These are phyloP conservation scores for Lanmaoa rubissima DNA, from an alignment of 768 basidiomycete genomes.

Conservation along the genomic window DNA sequence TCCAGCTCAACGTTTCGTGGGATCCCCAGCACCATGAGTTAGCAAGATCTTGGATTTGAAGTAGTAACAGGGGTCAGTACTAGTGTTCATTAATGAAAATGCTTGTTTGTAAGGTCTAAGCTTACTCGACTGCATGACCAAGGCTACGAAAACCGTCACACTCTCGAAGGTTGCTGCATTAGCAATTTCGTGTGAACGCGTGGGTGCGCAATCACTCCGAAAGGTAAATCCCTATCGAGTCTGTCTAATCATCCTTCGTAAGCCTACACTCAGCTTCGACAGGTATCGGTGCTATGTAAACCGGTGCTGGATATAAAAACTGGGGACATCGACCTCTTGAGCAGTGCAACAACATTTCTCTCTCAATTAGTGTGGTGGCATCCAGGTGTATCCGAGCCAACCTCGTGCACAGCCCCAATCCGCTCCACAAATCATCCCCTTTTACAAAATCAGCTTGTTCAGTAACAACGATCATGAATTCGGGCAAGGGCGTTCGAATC, in stretches of 20 bases:
- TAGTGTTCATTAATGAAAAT: neutral
- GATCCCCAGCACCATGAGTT: neutral
- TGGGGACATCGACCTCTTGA: neutral
- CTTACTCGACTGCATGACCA: too few relatives aligned
- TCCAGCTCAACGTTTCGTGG: neutral
- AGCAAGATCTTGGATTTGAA: neutral
- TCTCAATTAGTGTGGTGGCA: neutral
- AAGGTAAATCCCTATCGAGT: slow-evolving; percentile 19
- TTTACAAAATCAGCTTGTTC: slow-evolving; percentile 1
- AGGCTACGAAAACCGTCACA: neutral
- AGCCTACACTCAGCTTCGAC: slow-evolving; percentile 2
- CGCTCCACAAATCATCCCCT: neutral
- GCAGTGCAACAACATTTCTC: neutral
- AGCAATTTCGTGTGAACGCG: slow-evolving; percentile 23
- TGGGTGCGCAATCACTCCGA: slow-evolving; percentile 21
- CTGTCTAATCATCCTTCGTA: slow-evolving; percentile 13
- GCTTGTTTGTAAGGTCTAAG: neutral
- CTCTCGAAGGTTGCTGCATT: neutral
- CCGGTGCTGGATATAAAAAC: slow-evolving; percentile 20
- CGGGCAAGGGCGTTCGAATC: slow-evolving; percentile 34
- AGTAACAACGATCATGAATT: slow-evolving; percentile 13
- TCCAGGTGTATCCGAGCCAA: slow-evolving; percentile 3
- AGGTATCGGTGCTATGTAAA: neutral
- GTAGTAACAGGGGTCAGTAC: neutral
- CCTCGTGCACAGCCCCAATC: neutral